A percentile compares a stretch with the other conserved stretches of the same genome.
These are phyloP conservation scores for Lepidium didymum DNA, from an alignment of 345 rosid species.

Conservation along the genomic window DNA sequence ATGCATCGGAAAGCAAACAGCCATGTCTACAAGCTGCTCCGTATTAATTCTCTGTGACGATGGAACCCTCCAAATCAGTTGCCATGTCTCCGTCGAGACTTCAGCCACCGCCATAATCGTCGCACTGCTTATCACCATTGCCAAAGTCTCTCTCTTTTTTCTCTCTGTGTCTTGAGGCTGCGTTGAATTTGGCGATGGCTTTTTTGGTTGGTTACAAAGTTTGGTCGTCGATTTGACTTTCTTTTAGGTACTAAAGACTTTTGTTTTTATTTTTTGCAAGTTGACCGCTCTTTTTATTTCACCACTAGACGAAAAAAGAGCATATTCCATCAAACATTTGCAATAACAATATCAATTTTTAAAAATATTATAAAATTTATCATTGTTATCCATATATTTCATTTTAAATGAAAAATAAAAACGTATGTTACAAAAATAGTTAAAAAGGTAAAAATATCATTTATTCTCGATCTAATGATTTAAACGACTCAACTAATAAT, in stretches of 20 bases:
- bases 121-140: slow-evolving; percentile 56
- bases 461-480: too few species aligned
- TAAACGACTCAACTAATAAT: too few species aligned
- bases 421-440: too few species aligned
- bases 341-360: too few species aligned
- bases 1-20: slow-evolving; percentile 49
- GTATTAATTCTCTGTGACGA: slow-evolving; percentile 42
- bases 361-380: too few species aligned
- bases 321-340: too few species aligned
- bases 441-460: too few species aligned
- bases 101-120: slow-evolving; percentile 41
- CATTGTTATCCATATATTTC: too few species aligned
- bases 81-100: slow-evolving; percentile 54
- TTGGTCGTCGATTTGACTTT: slow-evolving; percentile 20
- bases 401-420: too few species aligned
- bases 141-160: slow-evolving; percentile 3
- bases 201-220: not conserved
- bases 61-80: slow-evolving; percentile 39
- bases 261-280: not conserved
- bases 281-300: not conserved
- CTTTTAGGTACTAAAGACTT: not conserved
- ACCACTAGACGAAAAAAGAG: not conserved
- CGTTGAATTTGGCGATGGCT: slow-evolving; percentile 1
- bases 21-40: slow-evolving; percentile 53
- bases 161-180: not conserved